phyloP scores from a whole-genome alignment of 768 basidiomycete genomes.

The Ramaria rubella region DNA sequence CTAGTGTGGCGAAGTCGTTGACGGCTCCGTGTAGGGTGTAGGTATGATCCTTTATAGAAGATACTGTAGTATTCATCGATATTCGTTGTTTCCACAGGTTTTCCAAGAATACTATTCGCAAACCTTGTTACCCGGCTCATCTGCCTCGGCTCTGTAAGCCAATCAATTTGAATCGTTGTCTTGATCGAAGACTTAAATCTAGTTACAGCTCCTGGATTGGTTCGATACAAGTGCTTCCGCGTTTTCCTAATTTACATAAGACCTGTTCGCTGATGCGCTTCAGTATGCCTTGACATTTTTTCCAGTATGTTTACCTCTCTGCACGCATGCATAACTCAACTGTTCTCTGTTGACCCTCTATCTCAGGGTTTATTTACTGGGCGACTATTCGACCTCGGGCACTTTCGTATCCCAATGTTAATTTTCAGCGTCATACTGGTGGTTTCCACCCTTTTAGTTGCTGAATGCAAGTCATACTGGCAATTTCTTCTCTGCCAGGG shows the following conservation, averaged over 20 bases:
- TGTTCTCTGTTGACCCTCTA: slow-evolving; percentile 42
- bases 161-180: background rate
- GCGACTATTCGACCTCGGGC: slow-evolving; percentile 68
- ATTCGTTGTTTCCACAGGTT: slow-evolving; percentile 36
- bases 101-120: slow-evolving; percentile 71
- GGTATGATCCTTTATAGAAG: slow-evolving; percentile 26
- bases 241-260: background rate
- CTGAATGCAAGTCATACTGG: slow-evolving; percentile 70
- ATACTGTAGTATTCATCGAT: background rate
- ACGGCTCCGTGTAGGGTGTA: slow-evolving; percentile 55
- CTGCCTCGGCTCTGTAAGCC: slow-evolving; percentile 59
- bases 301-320: slow-evolving; percentile 7
- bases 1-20: background rate
- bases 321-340: background rate
- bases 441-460: slow-evolving; percentile 53
- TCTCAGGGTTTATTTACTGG: slow-evolving; percentile 57
- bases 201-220: slow-evolving; percentile 71
- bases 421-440: slow-evolving; percentile 46
- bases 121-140: slow-evolving; percentile 38
- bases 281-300: slow-evolving; percentile 21
- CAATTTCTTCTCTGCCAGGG: slow-evolving; percentile 75
- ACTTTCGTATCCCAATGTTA: slow-evolving; percentile 46
- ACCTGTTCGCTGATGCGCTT: background rate
- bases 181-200: background rate
- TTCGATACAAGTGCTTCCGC: slow-evolving; percentile 50